Percentiles rank a stretch among this genome's conserved stretches.
Conservation (phyloP, 2,329 filamentous ascomycete species). For the Colletotrichum tofieldiae region DNA sequence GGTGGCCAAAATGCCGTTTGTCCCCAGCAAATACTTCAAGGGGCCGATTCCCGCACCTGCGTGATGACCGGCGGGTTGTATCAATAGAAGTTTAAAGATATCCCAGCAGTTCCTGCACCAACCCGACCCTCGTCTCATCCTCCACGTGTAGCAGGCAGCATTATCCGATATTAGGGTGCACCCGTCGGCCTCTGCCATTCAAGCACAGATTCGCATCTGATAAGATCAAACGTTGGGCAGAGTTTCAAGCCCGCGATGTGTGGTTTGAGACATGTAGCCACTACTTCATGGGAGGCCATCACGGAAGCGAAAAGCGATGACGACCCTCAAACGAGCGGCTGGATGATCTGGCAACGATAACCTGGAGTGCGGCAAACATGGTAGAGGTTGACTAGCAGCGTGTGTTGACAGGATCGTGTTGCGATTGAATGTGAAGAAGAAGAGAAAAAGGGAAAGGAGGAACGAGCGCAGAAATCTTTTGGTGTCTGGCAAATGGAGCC, state of each 20-base stretch:
- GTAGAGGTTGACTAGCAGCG: constrained; percentile 28
- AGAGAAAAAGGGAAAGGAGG: background rate
- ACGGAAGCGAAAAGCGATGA: constrained; percentile 54
- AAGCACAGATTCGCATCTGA: constrained; percentile 5
- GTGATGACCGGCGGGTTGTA: constrained; percentile 18
- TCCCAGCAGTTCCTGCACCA: constrained; percentile 18
- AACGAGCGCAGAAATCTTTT: constrained; percentile 35
- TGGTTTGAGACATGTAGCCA: constrained; percentile 18
- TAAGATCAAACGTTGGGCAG: constrained; percentile 1
- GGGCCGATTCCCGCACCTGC: constrained; percentile 46
- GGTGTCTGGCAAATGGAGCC: constrained; percentile 6
- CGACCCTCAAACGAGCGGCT: constrained; percentile 56
- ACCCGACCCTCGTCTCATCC: constrained; percentile 5
- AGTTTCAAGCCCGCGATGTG: constrained; percentile 2
- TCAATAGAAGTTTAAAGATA: constrained; percentile 39
- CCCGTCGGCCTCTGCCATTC: background rate
- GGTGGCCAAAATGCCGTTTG: constrained; percentile 92
- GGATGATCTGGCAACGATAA: constrained; percentile 41
- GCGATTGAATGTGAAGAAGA: constrained; percentile 37
- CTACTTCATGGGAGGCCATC: constrained; percentile 58
- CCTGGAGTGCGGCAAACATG: constrained; percentile 39
- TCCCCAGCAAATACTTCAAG: constrained; percentile 83
- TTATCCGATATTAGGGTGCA: background rate
- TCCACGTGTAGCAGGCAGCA: background rate
- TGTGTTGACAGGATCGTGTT: constrained; percentile 41